Conservation (phyloP, 163 green algal genomes). For the Trebouxia gelatinosa region DNA sequence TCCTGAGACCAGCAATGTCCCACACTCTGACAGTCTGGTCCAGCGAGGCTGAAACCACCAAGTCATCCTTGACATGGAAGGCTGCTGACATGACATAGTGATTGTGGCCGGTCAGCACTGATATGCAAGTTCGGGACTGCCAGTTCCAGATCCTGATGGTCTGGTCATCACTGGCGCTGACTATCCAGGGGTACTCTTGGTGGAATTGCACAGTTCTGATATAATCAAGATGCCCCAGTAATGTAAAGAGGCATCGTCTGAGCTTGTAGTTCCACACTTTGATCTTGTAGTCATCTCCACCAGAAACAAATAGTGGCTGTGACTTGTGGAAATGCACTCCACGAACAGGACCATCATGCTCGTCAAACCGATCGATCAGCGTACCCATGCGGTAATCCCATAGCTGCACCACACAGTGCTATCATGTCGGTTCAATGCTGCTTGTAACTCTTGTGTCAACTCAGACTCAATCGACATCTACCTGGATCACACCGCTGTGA, state of each 20-base stretch:
- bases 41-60: slow-evolving; percentile 93
- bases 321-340: slow-evolving; percentile 97
- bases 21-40: slow-evolving; percentile 99
- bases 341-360: slow-evolving; percentile 98
- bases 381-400: slow-evolving; percentile 99
- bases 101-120: slow-evolving; percentile 94
- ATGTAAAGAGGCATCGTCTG: slow-evolving; percentile 91
- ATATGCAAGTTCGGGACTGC: slow-evolving; percentile 90
- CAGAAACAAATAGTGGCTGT: slow-evolving; percentile 98
- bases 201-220: slow-evolving; percentile 93
- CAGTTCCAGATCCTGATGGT: slow-evolving; percentile 99
- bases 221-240: slow-evolving; percentile 99
- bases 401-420: slow-evolving; percentile 67
- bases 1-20: slow-evolving; percentile 96
- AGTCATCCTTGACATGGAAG: slow-evolving; percentile 99
- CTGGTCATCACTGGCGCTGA: slow-evolving; percentile 95
- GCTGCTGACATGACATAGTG: slow-evolving; percentile 99
- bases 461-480: slow-evolving; percentile 31
- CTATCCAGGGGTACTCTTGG: slow-evolving; percentile 95
- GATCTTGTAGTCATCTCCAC: slow-evolving; percentile 96
- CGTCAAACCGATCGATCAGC: slow-evolving; percentile 98
- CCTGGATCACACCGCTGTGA: slow-evolving; percentile 98
- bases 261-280: slow-evolving; percentile 64
- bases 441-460: not conserved
- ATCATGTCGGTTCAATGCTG: not conserved